Percentiles rank a stretch among this genome's conserved stretches.
Evolutionary conservation across 257 asterid genomes (phyloP).

Genomic region (Solanum stenotomum): DNA sequence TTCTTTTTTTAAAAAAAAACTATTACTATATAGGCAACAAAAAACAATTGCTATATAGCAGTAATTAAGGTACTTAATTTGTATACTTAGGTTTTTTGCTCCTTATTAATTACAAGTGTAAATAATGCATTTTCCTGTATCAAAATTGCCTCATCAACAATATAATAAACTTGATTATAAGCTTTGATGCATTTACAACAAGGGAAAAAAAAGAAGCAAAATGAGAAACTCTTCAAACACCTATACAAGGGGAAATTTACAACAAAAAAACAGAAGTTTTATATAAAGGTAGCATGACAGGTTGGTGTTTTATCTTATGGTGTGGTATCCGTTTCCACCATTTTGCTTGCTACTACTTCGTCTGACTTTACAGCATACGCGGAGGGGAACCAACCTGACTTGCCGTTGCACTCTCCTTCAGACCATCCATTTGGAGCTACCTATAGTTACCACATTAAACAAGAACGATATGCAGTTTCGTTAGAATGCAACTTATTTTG

Average conservation of each 20-base stretch:
- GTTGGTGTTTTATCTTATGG: not conserved
- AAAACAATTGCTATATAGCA: no score
- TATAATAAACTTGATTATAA: not conserved
- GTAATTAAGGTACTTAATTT: no score
- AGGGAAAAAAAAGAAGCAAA: not conserved
- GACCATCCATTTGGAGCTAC: slow-evolving; percentile 86
- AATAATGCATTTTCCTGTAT: not conserved
- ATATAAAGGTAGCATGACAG: not conserved
- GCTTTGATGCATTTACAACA: not conserved
- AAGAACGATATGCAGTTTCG: not conserved
- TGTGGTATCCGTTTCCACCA: slow-evolving; percentile 14
- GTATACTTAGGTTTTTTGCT: no score
- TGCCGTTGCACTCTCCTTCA: slow-evolving; percentile 88
- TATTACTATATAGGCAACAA: no score
- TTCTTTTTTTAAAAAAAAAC: no score
- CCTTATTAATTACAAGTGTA: not conserved
- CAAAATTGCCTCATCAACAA: not conserved
- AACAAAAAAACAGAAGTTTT: not conserved
- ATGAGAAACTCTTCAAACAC: not conserved
- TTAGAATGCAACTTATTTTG: not conserved
- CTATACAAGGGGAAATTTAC: not conserved
- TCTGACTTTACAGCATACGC: slow-evolving; percentile 58
- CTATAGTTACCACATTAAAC: slow-evolving; percentile 15
- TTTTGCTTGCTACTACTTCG: slow-evolving; percentile 24
- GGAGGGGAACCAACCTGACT: slow-evolving; percentile 96